phyloP scores from a whole-genome alignment of 495 filamentous ascomycete species.

The Neurospora hispaniola region DNA sequence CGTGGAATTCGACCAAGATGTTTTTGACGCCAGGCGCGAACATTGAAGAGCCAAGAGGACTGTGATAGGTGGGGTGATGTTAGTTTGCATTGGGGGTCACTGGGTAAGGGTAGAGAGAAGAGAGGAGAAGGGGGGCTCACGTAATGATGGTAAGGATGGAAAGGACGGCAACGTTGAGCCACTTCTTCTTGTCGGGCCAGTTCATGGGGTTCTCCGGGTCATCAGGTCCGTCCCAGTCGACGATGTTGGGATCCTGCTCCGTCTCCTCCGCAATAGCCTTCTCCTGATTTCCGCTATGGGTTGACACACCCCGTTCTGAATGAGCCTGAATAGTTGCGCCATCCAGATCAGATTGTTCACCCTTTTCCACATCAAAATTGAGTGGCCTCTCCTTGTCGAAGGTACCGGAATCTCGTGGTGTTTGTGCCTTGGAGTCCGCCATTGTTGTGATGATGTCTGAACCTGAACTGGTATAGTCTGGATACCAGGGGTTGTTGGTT shows the following conservation, averaged over 20 bases:
- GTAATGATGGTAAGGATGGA: slow-evolving; percentile 32
- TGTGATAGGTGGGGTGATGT: not conserved
- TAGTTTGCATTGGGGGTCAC: not conserved
- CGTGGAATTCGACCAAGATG: slow-evolving; percentile 41
- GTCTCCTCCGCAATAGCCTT: slow-evolving; percentile 5
- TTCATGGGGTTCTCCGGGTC: slow-evolving; percentile 56
- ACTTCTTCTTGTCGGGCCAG: slow-evolving; percentile 50
- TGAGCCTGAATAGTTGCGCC: slow-evolving; percentile 11
- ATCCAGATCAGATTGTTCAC: slow-evolving; percentile 15
- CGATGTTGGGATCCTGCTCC: slow-evolving; percentile 24
- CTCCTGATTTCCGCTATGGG: not conserved
- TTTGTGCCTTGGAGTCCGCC: slow-evolving; percentile 8
- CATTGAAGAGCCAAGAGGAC: slow-evolving; percentile 36
- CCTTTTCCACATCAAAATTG: slow-evolving; percentile 16
- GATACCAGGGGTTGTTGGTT: not conserved
- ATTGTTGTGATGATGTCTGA: slow-evolving; percentile 3
- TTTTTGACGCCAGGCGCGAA: slow-evolving; percentile 46
- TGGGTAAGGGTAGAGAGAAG: not conserved
- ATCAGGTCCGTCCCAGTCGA: slow-evolving; percentile 41
- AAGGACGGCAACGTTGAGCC: slow-evolving; percentile 50
- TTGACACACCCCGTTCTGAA: slow-evolving; percentile 1
- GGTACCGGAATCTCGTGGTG: slow-evolving; percentile 2
- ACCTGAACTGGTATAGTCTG: not conserved
- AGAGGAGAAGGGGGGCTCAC: slow-evolving; percentile 12
- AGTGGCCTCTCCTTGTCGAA: not conserved